A percentile compares a stretch with the other conserved stretches of the same genome.
Evolutionary conservation across 106 monocot species (phyloP).

Genomic region (Ottelia alismoides): DNA sequence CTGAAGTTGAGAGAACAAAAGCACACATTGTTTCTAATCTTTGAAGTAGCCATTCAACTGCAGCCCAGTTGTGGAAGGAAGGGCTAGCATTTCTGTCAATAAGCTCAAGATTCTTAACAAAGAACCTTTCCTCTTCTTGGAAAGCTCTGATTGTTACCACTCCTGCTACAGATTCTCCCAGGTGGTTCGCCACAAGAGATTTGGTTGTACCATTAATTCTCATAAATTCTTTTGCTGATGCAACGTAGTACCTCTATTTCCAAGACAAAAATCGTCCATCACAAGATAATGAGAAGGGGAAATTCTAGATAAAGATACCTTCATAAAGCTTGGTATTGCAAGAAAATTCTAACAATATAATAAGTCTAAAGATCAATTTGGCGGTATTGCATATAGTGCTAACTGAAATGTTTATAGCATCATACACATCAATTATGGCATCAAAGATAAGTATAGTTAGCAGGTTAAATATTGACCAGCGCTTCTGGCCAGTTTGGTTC

Average conservation of each 20-base stretch:
- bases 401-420: no score
- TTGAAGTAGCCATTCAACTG: constrained; percentile 80
- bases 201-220: constrained; percentile 91
- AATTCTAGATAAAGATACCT: no score
- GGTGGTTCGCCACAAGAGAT: constrained; percentile 79
- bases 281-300: no score
- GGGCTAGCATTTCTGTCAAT: constrained; percentile 76
- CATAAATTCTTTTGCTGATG: constrained; percentile 93
- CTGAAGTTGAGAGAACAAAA: constrained; percentile 64
- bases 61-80: constrained; percentile 61
- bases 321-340: no score
- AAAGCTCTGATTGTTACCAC: constrained; percentile 76
- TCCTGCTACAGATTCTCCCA: constrained; percentile 80
- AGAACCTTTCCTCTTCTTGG: constrained; percentile 52
- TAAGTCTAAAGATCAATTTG: no score
- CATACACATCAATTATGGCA: no score
- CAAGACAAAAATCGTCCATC: no score
- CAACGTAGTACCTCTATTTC: constrained; percentile 79
- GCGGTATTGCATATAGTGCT: no score
- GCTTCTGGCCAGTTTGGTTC: no score
- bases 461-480: no score
- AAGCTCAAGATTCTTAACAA: constrained; percentile 39
- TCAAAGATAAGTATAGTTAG: no score
- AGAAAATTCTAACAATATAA: no score
- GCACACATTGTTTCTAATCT: constrained; percentile 87